Evolutionary conservation across 2,329 filamentous ascomycete species (phyloP).

Genomic region (Colletotrichum lindemuthianum): DNA sequence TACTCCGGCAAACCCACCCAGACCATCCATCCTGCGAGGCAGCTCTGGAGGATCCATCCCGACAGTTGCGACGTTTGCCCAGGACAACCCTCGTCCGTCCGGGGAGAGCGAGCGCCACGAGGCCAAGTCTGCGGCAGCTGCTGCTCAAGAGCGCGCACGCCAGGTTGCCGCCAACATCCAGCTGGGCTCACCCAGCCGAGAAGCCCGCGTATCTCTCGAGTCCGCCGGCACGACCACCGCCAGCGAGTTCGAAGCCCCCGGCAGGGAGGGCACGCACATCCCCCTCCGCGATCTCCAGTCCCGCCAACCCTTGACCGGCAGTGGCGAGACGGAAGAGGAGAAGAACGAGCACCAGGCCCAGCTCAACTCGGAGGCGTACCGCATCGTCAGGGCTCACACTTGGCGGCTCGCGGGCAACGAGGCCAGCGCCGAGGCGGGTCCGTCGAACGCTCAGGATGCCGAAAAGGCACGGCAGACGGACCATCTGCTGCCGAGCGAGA

Average conservation of each 20-base stretch:
- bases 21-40: slow-evolving; percentile 54
- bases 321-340: slow-evolving; percentile 31
- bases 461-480: slow-evolving; percentile 17
- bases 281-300: slow-evolving; percentile 45
- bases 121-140: slow-evolving; percentile 47
- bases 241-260: slow-evolving; percentile 41
- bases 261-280: slow-evolving; percentile 41
- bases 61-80: slow-evolving; percentile 36
- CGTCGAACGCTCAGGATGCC: slow-evolving; percentile 24
- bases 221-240: slow-evolving; percentile 45
- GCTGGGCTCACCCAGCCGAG: slow-evolving; percentile 47
- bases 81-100: slow-evolving; percentile 16
- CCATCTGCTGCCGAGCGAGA: slow-evolving; percentile 40
- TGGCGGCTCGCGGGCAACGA: slow-evolving; percentile 36
- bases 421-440: slow-evolving; percentile 16
- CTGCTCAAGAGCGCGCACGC: slow-evolving; percentile 55
- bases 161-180: slow-evolving; percentile 53
- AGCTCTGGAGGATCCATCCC: slow-evolving; percentile 52
- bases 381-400: slow-evolving; percentile 56
- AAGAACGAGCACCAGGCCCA: slow-evolving; percentile 40
- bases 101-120: slow-evolving; percentile 39
- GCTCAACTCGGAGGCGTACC: slow-evolving; percentile 50
- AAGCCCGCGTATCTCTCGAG: slow-evolving; percentile 50
- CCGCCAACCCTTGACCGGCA: slow-evolving; percentile 20
- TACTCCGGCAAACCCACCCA: slow-evolving; percentile 10